Conservation (phyloP, 495 filamentous ascomycete genomes). For the Aspergillus asperescens region DNA sequence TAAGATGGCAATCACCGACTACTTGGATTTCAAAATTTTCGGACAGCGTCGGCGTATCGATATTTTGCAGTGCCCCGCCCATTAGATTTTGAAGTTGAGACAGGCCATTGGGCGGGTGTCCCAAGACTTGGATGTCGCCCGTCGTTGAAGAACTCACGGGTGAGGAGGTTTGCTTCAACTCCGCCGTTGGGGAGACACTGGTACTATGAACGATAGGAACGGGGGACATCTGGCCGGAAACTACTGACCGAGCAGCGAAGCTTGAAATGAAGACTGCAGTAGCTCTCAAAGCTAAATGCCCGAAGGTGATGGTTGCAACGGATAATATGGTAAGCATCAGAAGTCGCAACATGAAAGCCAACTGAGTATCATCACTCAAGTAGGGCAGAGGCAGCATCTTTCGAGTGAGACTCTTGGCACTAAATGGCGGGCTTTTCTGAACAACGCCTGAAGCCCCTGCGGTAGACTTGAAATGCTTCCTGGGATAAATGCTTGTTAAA, state of each 20-base stretch:
- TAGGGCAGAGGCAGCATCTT: constrained; percentile 26
- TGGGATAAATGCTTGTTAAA: constrained; percentile 49
- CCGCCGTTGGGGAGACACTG: constrained; percentile 17
- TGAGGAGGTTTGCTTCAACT: constrained; percentile 24
- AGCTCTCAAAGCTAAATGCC: constrained; percentile 29
- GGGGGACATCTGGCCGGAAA: constrained; percentile 21
- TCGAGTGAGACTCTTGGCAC: constrained; percentile 28
- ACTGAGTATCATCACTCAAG: constrained; percentile 31
- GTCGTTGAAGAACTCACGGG: constrained; percentile 20
- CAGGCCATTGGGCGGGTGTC: constrained; percentile 8
- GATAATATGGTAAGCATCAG: constrained; percentile 38
- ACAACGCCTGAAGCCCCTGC: constrained; percentile 11
- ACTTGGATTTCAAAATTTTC: constrained; percentile 56
- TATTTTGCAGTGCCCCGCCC: constrained; percentile 15
- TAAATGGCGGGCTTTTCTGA: constrained; percentile 14
- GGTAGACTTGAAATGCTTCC: constrained; percentile 25
- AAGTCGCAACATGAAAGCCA: constrained; percentile 38
- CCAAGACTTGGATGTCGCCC: constrained; percentile 16
- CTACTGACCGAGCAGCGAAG: constrained; percentile 21
- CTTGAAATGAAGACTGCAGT: constrained; percentile 25
- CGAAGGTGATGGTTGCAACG: constrained; percentile 32
- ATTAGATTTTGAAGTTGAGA: constrained; percentile 21
- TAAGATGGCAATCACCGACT: constrained; percentile 56
- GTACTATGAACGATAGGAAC: constrained; percentile 13
- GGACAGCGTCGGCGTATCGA: constrained; percentile 10